phyloP scores from a whole-genome alignment of 2,329 filamentous ascomycete species.

The Apiospora rasikravindrae region DNA sequence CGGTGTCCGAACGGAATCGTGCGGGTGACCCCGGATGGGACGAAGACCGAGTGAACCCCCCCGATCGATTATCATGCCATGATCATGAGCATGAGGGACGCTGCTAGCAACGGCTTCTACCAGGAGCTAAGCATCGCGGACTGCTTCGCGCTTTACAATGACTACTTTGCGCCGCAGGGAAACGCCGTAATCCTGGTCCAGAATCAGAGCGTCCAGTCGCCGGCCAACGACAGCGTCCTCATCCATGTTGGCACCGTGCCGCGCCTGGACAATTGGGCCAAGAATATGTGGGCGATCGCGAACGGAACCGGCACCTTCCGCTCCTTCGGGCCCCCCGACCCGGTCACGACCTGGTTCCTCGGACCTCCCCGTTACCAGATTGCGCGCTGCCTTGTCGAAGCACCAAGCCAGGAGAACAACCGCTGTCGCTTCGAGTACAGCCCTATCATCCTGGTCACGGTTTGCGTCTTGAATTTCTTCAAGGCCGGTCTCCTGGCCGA shows the following conservation, averaged over 20 bases:
- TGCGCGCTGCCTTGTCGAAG: constrained; percentile 33
- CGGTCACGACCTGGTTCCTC: constrained; percentile 28
- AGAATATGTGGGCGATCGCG: constrained; percentile 35
- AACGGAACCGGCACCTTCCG: constrained; percentile 27
- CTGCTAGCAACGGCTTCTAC: constrained; percentile 24
- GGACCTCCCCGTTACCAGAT: constrained; percentile 31
- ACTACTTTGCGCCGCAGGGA: constrained; percentile 28
- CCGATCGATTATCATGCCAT: constrained; percentile 22
- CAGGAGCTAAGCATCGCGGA: constrained; percentile 23
- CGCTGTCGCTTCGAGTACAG: constrained; percentile 34
- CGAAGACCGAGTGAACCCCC: constrained; percentile 22
- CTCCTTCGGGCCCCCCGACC: constrained; percentile 19
- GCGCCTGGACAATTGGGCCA: constrained; percentile 32
- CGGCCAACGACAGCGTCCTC: constrained; percentile 26
- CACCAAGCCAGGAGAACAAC: constrained; percentile 12
- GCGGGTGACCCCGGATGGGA: constrained; percentile 26
- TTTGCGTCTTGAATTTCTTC: constrained; percentile 30
- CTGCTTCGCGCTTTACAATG: constrained; percentile 28
- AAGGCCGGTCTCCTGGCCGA: constrained; percentile 22
- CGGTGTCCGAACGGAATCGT: constrained; percentile 27
- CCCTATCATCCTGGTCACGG: constrained; percentile 28
- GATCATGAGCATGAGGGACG: constrained; percentile 25
- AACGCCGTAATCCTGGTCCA: constrained; percentile 29
- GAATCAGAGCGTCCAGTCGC: constrained; percentile 22
- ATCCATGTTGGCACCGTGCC: constrained; percentile 28